Conservation (phyloP, 1,284 basidiomycete species). For the Grifola frondosa region DNA sequence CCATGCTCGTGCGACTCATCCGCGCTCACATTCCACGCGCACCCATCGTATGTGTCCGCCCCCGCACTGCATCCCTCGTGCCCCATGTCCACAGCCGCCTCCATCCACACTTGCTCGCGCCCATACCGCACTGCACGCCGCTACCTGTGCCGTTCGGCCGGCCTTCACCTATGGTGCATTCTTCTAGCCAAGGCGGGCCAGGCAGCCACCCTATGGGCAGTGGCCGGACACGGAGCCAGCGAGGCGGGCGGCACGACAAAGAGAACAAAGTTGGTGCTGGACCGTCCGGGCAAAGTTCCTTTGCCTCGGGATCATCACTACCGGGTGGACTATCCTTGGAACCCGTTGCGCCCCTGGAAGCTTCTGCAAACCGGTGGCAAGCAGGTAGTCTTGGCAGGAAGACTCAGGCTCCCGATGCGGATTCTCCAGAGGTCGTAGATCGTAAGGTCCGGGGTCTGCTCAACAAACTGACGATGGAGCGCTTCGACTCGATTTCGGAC, state of each 20-base stretch:
- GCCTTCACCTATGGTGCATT: constrained; percentile 66
- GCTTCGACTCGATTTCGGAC: constrained; percentile 82
- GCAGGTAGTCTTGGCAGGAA: constrained; percentile 38
- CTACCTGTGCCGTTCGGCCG: constrained; percentile 52
- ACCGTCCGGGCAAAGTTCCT: constrained; percentile 20
- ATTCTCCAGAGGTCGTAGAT: constrained; percentile 83
- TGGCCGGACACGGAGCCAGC: constrained; percentile 70
- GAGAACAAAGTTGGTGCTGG: constrained; percentile 34
- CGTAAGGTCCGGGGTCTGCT: constrained; percentile 91
- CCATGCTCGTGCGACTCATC: no score
- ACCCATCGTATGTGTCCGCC: no score
- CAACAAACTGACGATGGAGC: constrained; percentile 97
- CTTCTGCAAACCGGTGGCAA: constrained; percentile 84
- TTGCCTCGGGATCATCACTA: constrained; percentile 19
- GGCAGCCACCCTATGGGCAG: constrained; percentile 50
- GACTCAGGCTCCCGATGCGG: constrained; percentile 46
- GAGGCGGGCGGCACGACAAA: constrained; percentile 61
- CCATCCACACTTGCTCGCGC: no score
- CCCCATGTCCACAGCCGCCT: no score
- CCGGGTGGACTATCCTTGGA: constrained; percentile 39
- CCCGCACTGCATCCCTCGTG: no score
- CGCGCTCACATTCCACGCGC: no score
- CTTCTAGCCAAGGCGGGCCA: constrained; percentile 72
- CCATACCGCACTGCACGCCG: no score
- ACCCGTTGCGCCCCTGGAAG: constrained; percentile 74